phyloP scores from a whole-genome alignment of 2,329 filamentous ascomycete species.

The Geosmithia putterillii region DNA sequence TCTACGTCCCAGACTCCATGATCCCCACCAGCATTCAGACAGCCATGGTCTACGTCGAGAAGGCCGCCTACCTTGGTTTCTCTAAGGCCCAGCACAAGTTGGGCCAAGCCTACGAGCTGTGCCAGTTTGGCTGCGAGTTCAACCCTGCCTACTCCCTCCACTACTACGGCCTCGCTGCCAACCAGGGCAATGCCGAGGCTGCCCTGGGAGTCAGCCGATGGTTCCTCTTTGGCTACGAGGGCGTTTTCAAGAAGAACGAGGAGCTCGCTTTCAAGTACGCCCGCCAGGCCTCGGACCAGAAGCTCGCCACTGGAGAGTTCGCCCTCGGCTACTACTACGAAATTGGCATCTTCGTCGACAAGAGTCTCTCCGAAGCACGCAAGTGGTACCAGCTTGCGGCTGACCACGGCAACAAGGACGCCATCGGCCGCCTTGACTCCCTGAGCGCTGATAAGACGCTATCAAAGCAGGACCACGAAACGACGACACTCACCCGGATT shows the following conservation, averaged over 20 bases:
- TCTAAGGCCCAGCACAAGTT: constrained; percentile 95
- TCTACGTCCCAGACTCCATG: constrained; percentile 59
- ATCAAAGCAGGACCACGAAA: constrained; percentile 86
- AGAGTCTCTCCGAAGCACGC: constrained; percentile 69
- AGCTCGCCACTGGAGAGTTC: constrained; percentile 84
- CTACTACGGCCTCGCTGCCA: constrained; percentile 86
- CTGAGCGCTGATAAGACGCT: constrained; percentile 73
- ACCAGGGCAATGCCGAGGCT: constrained; percentile 85
- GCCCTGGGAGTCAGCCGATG: constrained; percentile 96
- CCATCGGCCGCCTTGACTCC: constrained; percentile 67
- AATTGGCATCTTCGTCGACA: constrained; percentile 84
- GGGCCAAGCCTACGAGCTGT: constrained; percentile 90
- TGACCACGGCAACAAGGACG: constrained; percentile 85
- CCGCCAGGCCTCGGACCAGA: constrained; percentile 68
- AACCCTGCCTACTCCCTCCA: constrained; percentile 86
- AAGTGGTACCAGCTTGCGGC: constrained; percentile 87
- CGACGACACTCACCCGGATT: constrained; percentile 78
- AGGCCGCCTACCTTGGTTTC: constrained; percentile 91
- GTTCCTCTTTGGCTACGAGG: constrained; percentile 94
- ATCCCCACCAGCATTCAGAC: constrained; percentile 60
- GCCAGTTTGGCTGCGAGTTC: constrained; percentile 88
- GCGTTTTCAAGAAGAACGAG: constrained; percentile 89
- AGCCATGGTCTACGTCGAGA: constrained; percentile 84
- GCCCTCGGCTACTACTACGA: constrained; percentile 96
- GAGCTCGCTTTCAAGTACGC: constrained; percentile 87